These are phyloP conservation scores for Guillardia theta DNA, from an alignment of 78 protist species.

Conservation along the genomic window DNA sequence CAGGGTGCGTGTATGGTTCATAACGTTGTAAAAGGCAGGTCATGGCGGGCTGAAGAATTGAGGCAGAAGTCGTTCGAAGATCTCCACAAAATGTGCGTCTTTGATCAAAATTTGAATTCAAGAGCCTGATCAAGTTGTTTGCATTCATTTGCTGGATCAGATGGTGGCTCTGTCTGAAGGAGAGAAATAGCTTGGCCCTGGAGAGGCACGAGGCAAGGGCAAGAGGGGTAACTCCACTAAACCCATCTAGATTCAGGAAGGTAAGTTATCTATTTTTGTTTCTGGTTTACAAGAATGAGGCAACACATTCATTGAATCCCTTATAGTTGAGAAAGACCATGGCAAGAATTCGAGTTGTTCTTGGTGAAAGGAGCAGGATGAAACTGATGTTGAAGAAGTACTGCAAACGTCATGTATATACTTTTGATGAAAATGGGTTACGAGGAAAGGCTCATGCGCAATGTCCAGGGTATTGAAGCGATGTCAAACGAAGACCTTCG, in stretches of 20 bases:
- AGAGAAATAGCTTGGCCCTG: background rate
- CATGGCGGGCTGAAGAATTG: background rate
- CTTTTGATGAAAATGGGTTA: too few relatives aligned
- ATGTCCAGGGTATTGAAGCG: too few relatives aligned
- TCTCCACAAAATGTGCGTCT: background rate
- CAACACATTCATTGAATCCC: too few relatives aligned
- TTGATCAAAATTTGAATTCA: too few relatives aligned
- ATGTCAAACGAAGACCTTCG: too few relatives aligned
- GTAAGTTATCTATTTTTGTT: too few relatives aligned
- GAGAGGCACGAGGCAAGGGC: background rate
- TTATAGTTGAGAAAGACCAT: background rate
- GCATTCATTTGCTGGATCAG: background rate
- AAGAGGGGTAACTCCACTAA: background rate
- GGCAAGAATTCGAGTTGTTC: background rate
- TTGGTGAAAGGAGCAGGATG: background rate
- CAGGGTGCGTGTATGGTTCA: background rate
- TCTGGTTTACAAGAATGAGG: too few relatives aligned
- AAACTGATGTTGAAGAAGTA: too few relatives aligned
- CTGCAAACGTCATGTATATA: too few relatives aligned
- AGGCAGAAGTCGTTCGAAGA: conserved; percentile 17
- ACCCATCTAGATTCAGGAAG: background rate
- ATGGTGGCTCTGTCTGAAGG: conserved; percentile 13
- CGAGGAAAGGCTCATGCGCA: too few relatives aligned
- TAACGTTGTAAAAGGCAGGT: background rate
- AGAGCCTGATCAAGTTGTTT: too few relatives aligned